Conservation (phyloP, 2,329 filamentous ascomycete species). For the Calonectria naviculata region DNA sequence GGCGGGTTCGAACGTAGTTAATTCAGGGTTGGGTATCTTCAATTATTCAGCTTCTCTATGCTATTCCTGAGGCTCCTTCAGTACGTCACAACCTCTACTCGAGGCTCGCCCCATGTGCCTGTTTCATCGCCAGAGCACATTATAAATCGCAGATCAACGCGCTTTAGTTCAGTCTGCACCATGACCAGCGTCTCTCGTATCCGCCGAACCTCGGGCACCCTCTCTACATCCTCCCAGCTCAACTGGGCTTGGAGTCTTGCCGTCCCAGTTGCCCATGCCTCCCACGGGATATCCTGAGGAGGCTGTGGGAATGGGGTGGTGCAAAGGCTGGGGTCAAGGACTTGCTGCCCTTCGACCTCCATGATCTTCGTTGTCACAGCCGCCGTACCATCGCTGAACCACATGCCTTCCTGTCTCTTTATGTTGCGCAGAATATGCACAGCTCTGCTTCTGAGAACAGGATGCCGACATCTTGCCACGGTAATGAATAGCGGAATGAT, state of each 20-base stretch:
- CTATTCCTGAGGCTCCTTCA: background rate
- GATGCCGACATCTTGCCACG: slow-evolving; percentile 44
- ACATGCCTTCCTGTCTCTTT: slow-evolving; percentile 47
- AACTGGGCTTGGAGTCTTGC: slow-evolving; percentile 11
- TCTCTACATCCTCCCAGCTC: slow-evolving; percentile 36
- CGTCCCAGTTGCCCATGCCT: slow-evolving; percentile 32
- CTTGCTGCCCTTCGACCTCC: slow-evolving; percentile 32
- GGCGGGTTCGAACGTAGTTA: background rate
- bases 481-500: slow-evolving; percentile 44
- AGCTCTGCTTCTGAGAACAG: slow-evolving; percentile 39
- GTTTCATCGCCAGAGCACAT: slow-evolving; percentile 33
- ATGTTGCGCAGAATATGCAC: slow-evolving; percentile 36
- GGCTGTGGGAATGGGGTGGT: background rate
- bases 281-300: slow-evolving; percentile 31
- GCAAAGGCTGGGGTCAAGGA: slow-evolving; percentile 28
- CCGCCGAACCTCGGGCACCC: slow-evolving; percentile 32
- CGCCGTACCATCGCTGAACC: slow-evolving; percentile 44
- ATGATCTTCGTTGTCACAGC: slow-evolving; percentile 35
- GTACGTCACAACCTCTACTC: slow-evolving; percentile 28
- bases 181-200: slow-evolving; percentile 39
- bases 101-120: slow-evolving; percentile 23
- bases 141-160: slow-evolving; percentile 33
- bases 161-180: slow-evolving; percentile 29
- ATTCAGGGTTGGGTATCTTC: slow-evolving; percentile 11
- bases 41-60: background rate